These are phyloP conservation scores for Tulasnella calospora DNA, from an alignment of 768 basidiomycete species.

Conservation along the genomic window DNA sequence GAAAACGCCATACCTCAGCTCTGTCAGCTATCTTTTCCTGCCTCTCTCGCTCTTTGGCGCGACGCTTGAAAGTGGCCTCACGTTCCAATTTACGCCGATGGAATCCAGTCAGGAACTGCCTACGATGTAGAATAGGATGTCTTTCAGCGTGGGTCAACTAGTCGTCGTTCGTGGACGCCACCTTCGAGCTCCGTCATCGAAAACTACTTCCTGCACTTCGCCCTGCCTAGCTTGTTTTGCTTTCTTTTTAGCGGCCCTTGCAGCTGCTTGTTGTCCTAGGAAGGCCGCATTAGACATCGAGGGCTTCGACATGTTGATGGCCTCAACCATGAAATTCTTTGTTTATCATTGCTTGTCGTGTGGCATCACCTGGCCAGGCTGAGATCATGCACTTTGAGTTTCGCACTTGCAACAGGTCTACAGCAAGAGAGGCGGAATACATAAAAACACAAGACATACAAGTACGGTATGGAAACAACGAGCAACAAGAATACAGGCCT, in stretches of 20 bases:
- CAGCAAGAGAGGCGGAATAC: slow-evolving; percentile 32
- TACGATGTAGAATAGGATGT: slow-evolving; percentile 35
- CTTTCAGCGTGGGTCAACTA: neutral
- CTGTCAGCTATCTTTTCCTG: slow-evolving; percentile 73
- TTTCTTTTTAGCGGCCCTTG: slow-evolving; percentile 52
- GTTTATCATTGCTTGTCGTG: neutral
- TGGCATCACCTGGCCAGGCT: neutral
- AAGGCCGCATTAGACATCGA: slow-evolving; percentile 45
- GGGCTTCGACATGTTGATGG: neutral
- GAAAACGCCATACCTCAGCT: slow-evolving; percentile 22
- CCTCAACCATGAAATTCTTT: neutral
- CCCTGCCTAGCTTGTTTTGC: slow-evolving; percentile 53
- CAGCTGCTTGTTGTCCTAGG: slow-evolving; percentile 60
- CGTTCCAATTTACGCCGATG: slow-evolving; percentile 86
- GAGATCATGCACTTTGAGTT: no score
- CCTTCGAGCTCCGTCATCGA: slow-evolving; percentile 83
- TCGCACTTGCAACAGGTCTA: slow-evolving; percentile 20
- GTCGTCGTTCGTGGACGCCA: slow-evolving; percentile 31
- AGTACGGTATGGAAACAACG: no score
- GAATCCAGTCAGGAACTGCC: slow-evolving; percentile 90
- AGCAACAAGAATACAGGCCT: no score
- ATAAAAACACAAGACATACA: no score
- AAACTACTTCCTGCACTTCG: slow-evolving; percentile 75
- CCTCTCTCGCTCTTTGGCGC: slow-evolving; percentile 68
- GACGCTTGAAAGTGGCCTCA: slow-evolving; percentile 67